Evolutionary conservation across 2,329 filamentous ascomycete species (phyloP), one percentile per base, ranked within the genome.

Genomic region (Epicoccum nigrum): DNA sequence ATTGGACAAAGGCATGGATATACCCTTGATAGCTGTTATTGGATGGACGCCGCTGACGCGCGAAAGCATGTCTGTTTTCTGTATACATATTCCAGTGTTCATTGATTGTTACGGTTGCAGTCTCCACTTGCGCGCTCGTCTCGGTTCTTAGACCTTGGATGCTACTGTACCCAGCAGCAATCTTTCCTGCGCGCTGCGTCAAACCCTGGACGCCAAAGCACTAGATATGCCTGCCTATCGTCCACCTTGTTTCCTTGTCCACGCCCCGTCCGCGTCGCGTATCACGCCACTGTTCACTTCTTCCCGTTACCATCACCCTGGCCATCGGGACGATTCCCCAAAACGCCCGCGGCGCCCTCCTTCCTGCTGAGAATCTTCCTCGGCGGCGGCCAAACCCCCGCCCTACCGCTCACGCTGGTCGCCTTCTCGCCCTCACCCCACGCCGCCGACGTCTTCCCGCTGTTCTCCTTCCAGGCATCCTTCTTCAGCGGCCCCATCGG

Each of bases 301-400:
- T 45, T 45, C 45, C 40, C 30, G 11, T 45, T 25, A 1, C 4
- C 23, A 11, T 30, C 42, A 7, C 3, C 20, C 21, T 31, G 15
- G 3, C 15, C 21, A 20, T 31, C 46, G 13, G 51, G 52, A 8
- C 40, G 32, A n/a, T 20, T 27, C 1, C 13, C 13, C 13, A 34
- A 17, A 7, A 37, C 13, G 17, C 30, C 31, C 11, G 23, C 37
- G 19, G 15, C 30, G 15, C 31, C 42, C 51, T 64, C 61, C 41
- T 63, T 59, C 52, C 58, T 55, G 20, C 51, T 65, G 30, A 66
- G 48, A 32, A 65, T 65, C 57, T 59, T 65, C 59, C 60, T 67
- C 8, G 62, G 62, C 11, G 62, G 62, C 7, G 60, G 62, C 63
- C 63, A 67, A n/a, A 28, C 27, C 3, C 63, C 63, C n/a, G 62